A percentile compares a stretch with the other conserved stretches of the same genome.
These are phyloP conservation scores for Phytophthora pluvialis DNA, from an alignment of 352 stramenopile species.

Conservation along the genomic window DNA sequence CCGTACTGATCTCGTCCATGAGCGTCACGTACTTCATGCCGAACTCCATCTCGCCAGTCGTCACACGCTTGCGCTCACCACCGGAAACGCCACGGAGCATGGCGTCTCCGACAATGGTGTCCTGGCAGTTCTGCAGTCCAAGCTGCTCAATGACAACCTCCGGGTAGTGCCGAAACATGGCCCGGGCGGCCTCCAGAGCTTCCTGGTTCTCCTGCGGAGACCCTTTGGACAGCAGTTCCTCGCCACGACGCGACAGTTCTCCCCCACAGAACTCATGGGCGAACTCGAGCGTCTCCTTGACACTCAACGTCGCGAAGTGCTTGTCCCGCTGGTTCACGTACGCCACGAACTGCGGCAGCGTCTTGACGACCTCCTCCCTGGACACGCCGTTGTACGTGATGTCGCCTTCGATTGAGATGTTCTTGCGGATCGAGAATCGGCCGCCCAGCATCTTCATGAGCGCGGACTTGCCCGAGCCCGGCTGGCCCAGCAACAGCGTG, in stretches of 20 bases:
- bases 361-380: slow-evolving; percentile 32
- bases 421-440: slow-evolving; percentile 38
- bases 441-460: slow-evolving; percentile 49
- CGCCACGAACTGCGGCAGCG: slow-evolving; percentile 29
- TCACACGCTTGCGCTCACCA: slow-evolving; percentile 20
- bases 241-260: slow-evolving; percentile 21
- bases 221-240: slow-evolving; percentile 23
- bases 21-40: slow-evolving; percentile 77
- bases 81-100: too few relatives aligned
- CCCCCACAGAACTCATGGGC: slow-evolving; percentile 44
- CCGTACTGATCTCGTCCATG: slow-evolving; percentile 89
- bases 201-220: slow-evolving; percentile 13
- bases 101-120: too few relatives aligned
- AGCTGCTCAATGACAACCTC: slow-evolving; percentile 29
- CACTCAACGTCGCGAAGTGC: slow-evolving; percentile 57
- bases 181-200: slow-evolving; percentile 12
- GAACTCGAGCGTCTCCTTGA: slow-evolving; percentile 65
- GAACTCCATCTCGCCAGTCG: slow-evolving; percentile 90
- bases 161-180: slow-evolving; percentile 19
- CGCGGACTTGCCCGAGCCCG: slow-evolving; percentile 2
- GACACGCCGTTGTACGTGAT: slow-evolving; percentile 43
- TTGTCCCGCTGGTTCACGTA: slow-evolving; percentile 42
- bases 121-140: slow-evolving; percentile 25
- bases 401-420: slow-evolving; percentile 39
- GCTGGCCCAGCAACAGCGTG: slow-evolving; percentile 41